Evolutionary conservation across 371 early-diverging fungal species (phyloP).

Genomic region (Blakeslea trispora): DNA sequence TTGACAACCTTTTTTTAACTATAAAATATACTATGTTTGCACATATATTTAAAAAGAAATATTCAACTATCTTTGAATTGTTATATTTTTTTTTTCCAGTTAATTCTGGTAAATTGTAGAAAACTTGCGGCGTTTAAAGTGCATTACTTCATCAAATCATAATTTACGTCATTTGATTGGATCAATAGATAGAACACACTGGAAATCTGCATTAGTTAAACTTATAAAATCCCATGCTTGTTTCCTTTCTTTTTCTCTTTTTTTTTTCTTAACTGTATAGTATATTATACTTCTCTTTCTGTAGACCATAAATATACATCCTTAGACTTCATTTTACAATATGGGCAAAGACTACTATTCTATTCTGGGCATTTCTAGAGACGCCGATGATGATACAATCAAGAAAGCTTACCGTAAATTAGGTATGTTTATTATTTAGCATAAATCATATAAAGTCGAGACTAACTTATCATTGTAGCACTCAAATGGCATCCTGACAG

Average conservation of each 20-base stretch:
- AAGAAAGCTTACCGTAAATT: conserved; percentile 93
- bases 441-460: not conserved
- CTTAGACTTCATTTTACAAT: conserved; percentile 15
- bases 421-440: conserved; percentile 27
- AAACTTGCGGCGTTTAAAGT: conserved; percentile 1
- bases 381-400: conserved; percentile 83
- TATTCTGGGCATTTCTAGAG: conserved; percentile 73
- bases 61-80: no score
- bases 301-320: no score
- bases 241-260: conserved; percentile 10
- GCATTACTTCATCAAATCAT: no score
- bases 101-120: not conserved
- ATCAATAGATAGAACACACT: conserved; percentile 15
- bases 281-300: not conserved
- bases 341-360: conserved; percentile 95
- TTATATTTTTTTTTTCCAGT: not conserved
- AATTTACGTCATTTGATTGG: conserved; percentile 16
- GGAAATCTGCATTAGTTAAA: conserved; percentile 4
- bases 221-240: conserved; percentile 5
- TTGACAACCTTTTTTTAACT: no score
- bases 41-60: no score
- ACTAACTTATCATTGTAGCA: conserved; percentile 25
- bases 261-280: conserved; percentile 10
- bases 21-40: no score
- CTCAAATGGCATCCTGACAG: conserved; percentile 58